phyloP scores from a whole-genome alignment of 208 protist genomes.

The Tritrichomonas musculus region DNA sequence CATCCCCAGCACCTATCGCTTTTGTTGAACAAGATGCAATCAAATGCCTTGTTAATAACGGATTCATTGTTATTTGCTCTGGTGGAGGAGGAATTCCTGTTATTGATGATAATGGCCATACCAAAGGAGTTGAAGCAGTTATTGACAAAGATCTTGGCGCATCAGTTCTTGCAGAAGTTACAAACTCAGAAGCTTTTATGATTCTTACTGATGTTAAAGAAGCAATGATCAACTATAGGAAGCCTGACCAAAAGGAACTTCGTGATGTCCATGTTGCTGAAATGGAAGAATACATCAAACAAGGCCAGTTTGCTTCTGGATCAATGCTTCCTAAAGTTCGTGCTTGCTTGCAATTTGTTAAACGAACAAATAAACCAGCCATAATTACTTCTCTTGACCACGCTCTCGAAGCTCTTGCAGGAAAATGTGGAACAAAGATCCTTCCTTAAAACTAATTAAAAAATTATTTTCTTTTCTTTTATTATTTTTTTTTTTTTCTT shows the following conservation, averaged over 20 bases:
- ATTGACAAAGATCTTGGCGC: constrained; percentile 34
- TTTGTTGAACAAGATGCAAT: constrained; percentile 28
- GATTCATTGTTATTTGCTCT: constrained; percentile 28
- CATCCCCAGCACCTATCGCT: neutral
- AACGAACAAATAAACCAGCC: neutral
- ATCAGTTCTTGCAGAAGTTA: neutral
- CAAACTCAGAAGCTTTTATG: constrained; percentile 20
- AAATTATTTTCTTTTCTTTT: no score
- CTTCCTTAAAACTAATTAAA: constrained; percentile 24
- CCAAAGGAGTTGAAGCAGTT: constrained; percentile 26
- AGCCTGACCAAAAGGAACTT: neutral
- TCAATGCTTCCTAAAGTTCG: constrained; percentile 33
- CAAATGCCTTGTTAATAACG: neutral
- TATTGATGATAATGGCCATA: neutral
- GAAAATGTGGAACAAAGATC: constrained; percentile 28
- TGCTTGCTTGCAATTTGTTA: constrained; percentile 1
- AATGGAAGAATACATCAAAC: constrained; percentile 17
- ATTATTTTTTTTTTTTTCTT: no score
- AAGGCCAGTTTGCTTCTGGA: neutral
- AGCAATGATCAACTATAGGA: constrained; percentile 7
- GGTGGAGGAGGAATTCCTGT: constrained; percentile 35
- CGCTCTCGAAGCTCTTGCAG: neutral
- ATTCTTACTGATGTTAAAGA: constrained; percentile 31
- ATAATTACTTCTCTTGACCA: constrained; percentile 15
- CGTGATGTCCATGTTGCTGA: constrained; percentile 10